Base-by-base conservation (phyloP, 495 filamentous ascomycete genomes). In the Lasiosphaeria miniovina region DNA sequence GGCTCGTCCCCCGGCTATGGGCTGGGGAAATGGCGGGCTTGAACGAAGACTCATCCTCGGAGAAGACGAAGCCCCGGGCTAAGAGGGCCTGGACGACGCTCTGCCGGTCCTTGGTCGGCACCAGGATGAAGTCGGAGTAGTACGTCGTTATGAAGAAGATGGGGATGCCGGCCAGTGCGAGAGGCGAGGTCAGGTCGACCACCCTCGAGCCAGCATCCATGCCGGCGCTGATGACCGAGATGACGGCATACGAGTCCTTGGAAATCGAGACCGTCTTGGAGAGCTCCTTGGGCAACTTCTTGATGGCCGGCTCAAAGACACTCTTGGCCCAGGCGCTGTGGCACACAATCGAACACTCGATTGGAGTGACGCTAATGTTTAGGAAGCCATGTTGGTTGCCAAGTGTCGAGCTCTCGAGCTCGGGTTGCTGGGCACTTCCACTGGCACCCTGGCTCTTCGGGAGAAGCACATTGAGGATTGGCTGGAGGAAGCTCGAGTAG, bases 81-180 rank as follows among this genome's bases (percentile, higher is more conserved):
- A 93, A 84, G 12, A 98, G 83, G 0, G 90, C 86, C 52, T 83
- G 79, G 45, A 93, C 85, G 48, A 98, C 93, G 40, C 82, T 84
- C 8, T 77, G 71, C 43, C 88, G 86, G 70, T 85, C 84, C 63
- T 87, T 88, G 43, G 80, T 75, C 4, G 94, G 94, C 4, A 98
- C 91, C 15, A 98, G 80, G 63, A 98, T 96, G 75, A 96, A 98
- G 74, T 98, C 94, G 11, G 90, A 90, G 70, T 96, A 97, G 72
- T 98, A 98, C 31, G 94, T 98, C 1, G 93, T 96, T 68, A 97
- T 95, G 79, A 98, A 98, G 73, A 98, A 97, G 62, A 98, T 96
- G 43, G 94, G 89, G 38, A 98, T 93, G 67, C 90, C 90, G 35
- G 93, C 93, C 71, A 97, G 76, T 10, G 94, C 94, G 15, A 98